Percentiles rank a stretch among this genome's conserved stretches.
phyloP scores from a whole-genome alignment of 2,329 filamentous ascomycete genomes.

The Beauveria varroae region DNA sequence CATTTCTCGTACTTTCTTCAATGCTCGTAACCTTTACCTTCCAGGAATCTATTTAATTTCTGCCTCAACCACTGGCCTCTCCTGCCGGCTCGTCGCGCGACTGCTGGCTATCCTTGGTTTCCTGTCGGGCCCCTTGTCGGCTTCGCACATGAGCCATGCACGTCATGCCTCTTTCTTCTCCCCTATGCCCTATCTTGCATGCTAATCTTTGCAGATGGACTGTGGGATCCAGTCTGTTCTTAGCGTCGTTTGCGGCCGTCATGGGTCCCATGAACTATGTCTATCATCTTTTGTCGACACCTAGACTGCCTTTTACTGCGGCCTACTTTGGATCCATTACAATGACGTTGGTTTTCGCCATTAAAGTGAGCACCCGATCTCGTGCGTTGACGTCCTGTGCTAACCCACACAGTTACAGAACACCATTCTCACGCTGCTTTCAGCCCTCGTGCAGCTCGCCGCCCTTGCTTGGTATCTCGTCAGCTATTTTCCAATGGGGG shows the following conservation, averaged over 20 bases:
- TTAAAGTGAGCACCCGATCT: conserved; percentile 65
- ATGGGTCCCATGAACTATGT: conserved; percentile 84
- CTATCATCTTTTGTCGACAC: conserved; percentile 74
- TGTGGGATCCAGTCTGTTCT: conserved; percentile 81
- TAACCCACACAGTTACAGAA: conserved; percentile 59
- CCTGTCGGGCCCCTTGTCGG: background rate
- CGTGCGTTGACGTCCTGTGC: conserved; percentile 8
- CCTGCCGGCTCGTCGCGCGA: background rate
- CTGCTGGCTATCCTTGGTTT: background rate
- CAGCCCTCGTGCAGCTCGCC: conserved; percentile 74
- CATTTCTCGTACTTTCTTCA: background rate
- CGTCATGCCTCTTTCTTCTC: conserved; percentile 17
- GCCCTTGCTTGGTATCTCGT: conserved; percentile 88
- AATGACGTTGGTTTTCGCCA: conserved; percentile 83
- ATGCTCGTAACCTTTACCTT: background rate
- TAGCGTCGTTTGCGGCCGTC: conserved; percentile 86
- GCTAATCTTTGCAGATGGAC: conserved; percentile 66
- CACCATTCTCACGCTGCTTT: conserved; percentile 76
- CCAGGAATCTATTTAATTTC: background rate
- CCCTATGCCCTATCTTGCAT: background rate
- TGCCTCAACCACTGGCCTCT: conserved; percentile 6
- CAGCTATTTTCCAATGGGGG: conserved; percentile 97
- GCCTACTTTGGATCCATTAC: conserved; percentile 92
- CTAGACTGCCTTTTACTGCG: conserved; percentile 84
- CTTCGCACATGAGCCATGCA: conserved; percentile 12